A percentile compares a stretch with the other conserved stretches of the same genome.
Evolutionary conservation across 768 basidiomycete species (phyloP).

Genomic region (Tephrocybe sp.): DNA sequence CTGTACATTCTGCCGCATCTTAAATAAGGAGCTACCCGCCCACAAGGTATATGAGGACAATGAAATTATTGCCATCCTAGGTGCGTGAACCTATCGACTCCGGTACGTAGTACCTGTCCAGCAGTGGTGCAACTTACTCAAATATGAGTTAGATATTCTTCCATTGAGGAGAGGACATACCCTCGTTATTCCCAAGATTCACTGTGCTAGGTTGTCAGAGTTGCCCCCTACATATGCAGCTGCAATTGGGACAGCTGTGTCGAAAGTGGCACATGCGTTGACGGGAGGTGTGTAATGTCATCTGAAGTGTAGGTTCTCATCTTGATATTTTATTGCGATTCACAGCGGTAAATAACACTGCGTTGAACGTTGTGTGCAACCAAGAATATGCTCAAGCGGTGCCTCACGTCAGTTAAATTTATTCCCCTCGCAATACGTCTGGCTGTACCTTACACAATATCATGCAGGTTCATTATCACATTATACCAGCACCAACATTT

Average conservation of each 20-base stretch:
- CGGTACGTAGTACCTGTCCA: neutral
- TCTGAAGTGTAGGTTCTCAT: slow-evolving; percentile 5
- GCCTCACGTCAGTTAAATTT: slow-evolving; percentile 52
- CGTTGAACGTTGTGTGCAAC: slow-evolving; percentile 74
- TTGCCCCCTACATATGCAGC: slow-evolving; percentile 58
- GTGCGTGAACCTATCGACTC: slow-evolving; percentile 26
- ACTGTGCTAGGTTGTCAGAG: slow-evolving; percentile 61
- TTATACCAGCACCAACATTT: slow-evolving; percentile 66
- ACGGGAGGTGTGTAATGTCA: slow-evolving; percentile 43
- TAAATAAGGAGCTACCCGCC: slow-evolving; percentile 45
- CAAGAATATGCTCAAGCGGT: slow-evolving; percentile 82
- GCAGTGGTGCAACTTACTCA: neutral
- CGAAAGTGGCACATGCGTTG: slow-evolving; percentile 60
- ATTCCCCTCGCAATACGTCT: slow-evolving; percentile 1
- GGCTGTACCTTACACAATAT: neutral
- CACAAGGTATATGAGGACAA: slow-evolving; percentile 60
- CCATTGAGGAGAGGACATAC: slow-evolving; percentile 67
- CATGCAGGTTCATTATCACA: slow-evolving; percentile 69
- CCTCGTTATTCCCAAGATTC: slow-evolving; percentile 67
- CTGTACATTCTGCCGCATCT: slow-evolving; percentile 68
- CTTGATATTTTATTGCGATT: neutral
- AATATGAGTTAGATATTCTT: slow-evolving; percentile 51
- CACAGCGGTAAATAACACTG: slow-evolving; percentile 60
- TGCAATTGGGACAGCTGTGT: slow-evolving; percentile 55
- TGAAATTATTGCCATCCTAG: slow-evolving; percentile 62